A percentile compares a stretch with the other conserved stretches of the same genome.
Evolutionary conservation across 495 filamentous ascomycete species (phyloP).

Genomic region (Pseudomonodictys pantanalensis): DNA sequence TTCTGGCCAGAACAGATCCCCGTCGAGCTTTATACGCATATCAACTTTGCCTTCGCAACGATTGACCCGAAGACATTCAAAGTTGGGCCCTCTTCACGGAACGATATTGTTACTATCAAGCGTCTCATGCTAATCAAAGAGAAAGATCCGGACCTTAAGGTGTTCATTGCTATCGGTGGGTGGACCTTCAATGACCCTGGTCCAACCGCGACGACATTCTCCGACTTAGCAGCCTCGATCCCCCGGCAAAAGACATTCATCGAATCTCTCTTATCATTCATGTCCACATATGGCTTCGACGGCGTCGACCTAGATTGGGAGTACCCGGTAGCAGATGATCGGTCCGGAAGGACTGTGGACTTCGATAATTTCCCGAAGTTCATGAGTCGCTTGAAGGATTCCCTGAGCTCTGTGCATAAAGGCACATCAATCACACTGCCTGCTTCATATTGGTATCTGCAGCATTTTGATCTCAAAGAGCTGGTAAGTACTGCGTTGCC

Average conservation of each 20-base stretch:
- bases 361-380: background rate
- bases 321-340: conserved; percentile 41
- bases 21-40: conserved; percentile 3
- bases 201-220: background rate
- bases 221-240: conserved; percentile 73
- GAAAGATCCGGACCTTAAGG: conserved; percentile 77
- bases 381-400: background rate
- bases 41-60: conserved; percentile 16
- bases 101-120: background rate
- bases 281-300: conserved; percentile 55
- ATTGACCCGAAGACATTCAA: conserved; percentile 10
- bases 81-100: background rate
- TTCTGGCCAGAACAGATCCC: conserved; percentile 13
- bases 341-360: background rate
- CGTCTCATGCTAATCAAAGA: conserved; percentile 66
- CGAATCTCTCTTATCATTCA: conserved; percentile 65
- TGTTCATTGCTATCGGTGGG: conserved; percentile 86
- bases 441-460: conserved; percentile 54
- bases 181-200: conserved; percentile 74
- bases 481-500: too few relatives aligned
- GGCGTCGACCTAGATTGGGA: conserved; percentile 63
- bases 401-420: background rate
- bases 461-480: conserved; percentile 47
- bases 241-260: conserved; percentile 53
- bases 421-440: conserved; percentile 48